phyloP scores from a whole-genome alignment of 2,329 filamentous ascomycete genomes.

The Cyphellophora europaea region DNA sequence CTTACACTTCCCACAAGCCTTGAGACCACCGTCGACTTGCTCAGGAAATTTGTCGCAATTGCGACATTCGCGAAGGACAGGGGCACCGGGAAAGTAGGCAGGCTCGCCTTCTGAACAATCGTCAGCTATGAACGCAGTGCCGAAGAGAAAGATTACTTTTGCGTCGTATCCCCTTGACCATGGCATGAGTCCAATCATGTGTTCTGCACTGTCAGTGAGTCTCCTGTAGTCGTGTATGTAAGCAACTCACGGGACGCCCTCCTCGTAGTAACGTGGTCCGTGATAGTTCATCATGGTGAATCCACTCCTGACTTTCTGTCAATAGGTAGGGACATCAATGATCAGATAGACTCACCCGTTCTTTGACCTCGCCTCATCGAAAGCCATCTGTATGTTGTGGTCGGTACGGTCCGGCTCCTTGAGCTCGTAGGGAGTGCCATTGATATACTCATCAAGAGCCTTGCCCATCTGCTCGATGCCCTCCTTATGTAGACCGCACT shows the following conservation, averaged over 20 bases:
- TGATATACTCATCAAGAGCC: background rate
- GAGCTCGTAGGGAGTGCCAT: background rate
- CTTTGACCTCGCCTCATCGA: background rate
- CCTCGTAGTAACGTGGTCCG: background rate
- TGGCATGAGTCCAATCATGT: background rate
- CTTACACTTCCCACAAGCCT: background rate
- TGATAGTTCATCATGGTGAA: too few relatives aligned
- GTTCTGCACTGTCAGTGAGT: background rate
- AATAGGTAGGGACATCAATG: background rate
- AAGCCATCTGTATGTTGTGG: background rate
- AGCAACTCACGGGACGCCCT: background rate
- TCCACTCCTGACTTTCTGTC: background rate
- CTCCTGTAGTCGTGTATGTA: background rate
- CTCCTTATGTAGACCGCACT: background rate
- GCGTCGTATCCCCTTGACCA: background rate
- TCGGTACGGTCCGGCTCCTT: background rate
- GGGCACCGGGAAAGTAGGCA: background rate
- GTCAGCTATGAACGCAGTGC: too few relatives aligned
- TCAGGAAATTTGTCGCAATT: background rate
- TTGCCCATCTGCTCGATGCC: constrained; percentile 1
- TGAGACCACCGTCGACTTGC: background rate
- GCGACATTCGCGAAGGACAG: background rate
- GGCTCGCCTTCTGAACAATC: background rate
- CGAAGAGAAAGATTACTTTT: too few relatives aligned
- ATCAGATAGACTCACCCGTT: background rate